A percentile compares a stretch with the other conserved stretches of the same genome.
These are phyloP conservation scores for Ceratocystis lukuohia DNA, from an alignment of 2,329 filamentous ascomycete species.

Conservation along the genomic window DNA sequence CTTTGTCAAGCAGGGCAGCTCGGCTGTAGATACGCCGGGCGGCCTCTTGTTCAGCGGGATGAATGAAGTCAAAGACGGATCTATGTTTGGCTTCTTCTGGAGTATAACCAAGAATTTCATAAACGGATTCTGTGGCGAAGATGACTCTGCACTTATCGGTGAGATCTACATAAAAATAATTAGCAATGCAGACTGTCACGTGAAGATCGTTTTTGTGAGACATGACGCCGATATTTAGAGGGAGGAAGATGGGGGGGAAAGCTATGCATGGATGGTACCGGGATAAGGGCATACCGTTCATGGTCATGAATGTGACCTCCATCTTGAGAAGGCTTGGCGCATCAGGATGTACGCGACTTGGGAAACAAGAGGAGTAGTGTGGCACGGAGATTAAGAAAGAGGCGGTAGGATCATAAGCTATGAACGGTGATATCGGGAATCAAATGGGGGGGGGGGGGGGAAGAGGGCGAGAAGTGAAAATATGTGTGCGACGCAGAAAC, in stretches of 20 bases:
- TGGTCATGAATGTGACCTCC: constrained; percentile 85
- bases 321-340: constrained; percentile 31
- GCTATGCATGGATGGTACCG: not conserved
- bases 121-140: constrained; percentile 71
- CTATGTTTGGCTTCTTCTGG: constrained; percentile 62
- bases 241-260: not conserved
- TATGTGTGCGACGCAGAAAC: not conserved
- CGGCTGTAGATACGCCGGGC: constrained; percentile 60
- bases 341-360: not conserved
- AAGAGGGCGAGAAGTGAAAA: not conserved
- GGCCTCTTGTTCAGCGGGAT: constrained; percentile 64
- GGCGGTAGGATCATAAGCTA: constrained; percentile 3
- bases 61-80: constrained; percentile 77
- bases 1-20: constrained; percentile 67
- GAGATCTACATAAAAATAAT: constrained; percentile 41
- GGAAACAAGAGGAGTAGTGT: not conserved
- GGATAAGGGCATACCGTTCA: constrained; percentile 48
- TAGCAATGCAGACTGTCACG: not conserved
- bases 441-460: not conserved
- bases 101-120: constrained; percentile 68
- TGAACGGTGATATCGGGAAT: not conserved
- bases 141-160: constrained; percentile 63
- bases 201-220: not conserved
- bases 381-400: constrained; percentile 9
- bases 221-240: not conserved